Conservation (phyloP, 2,329 filamentous ascomycete species). For the Trichoderma cornu-damae region DNA sequence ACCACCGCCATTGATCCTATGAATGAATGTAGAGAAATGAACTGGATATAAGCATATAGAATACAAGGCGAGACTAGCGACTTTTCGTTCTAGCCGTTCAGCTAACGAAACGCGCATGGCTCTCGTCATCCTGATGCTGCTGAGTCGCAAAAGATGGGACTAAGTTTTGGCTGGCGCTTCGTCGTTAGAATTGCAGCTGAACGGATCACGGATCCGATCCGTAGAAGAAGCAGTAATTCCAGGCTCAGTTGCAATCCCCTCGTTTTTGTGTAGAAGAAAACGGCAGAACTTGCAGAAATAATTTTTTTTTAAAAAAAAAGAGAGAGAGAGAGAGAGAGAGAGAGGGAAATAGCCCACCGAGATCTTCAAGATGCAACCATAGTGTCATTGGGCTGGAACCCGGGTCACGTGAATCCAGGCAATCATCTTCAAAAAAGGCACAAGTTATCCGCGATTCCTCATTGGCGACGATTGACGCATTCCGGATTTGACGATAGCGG, state of each 20-base stretch:
- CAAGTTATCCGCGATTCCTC: background rate
- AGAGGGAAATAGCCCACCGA: constrained; percentile 1
- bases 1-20: background rate
- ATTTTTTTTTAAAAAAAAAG: too few species aligned
- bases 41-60: constrained; percentile 4
- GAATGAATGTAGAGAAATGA: constrained; percentile 1
- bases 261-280: too few species aligned
- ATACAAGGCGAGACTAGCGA: background rate
- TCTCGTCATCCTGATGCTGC: too few species aligned
- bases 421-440: background rate
- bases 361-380: constrained; percentile 5
- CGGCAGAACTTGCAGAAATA: too few species aligned
- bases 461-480: constrained; percentile 3
- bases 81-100: background rate
- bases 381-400: constrained; percentile 11
- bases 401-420: constrained; percentile 11
- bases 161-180: too few species aligned
- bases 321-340: background rate
- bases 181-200: too few species aligned
- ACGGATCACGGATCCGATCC: too few species aligned
- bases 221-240: too few species aligned
- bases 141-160: too few species aligned
- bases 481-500: background rate
- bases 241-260: too few species aligned
- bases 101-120: too few species aligned